Evolutionary conservation across 139 green algal genomes (phyloP).

Genomic region (Astrephomene gubernaculifera): DNA sequence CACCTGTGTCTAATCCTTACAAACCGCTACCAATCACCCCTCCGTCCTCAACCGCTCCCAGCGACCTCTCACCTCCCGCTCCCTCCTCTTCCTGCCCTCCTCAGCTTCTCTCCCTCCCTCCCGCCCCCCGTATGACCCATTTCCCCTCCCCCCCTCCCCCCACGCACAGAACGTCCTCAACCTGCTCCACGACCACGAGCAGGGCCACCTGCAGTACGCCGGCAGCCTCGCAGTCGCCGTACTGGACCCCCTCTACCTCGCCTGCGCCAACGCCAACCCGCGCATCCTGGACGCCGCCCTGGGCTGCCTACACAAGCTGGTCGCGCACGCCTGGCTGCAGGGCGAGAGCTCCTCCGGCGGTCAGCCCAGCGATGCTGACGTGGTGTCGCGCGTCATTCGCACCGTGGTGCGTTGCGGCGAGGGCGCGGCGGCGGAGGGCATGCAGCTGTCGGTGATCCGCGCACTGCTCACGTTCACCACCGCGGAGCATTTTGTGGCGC

Average conservation of each 20-base stretch:
- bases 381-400: conserved; percentile 74
- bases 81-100: neutral
- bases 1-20: no score
- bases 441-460: conserved; percentile 85
- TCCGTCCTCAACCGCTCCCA: no score
- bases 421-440: conserved; percentile 51
- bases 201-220: conserved; percentile 36
- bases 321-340: conserved; percentile 89
- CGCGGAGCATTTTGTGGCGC: conserved; percentile 90
- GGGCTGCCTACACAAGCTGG: conserved; percentile 92
- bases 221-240: conserved; percentile 63
- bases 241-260: conserved; percentile 78
- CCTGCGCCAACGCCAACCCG: conserved; percentile 58
- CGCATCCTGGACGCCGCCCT: conserved; percentile 82
- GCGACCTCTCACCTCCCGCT: no score
- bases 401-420: conserved; percentile 82
- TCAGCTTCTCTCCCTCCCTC: neutral
- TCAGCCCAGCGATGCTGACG: neutral
- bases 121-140: neutral
- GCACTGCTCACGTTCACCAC: conserved; percentile 88
- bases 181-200: conserved; percentile 56
- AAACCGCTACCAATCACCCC: no score
- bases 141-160: neutral
- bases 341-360: conserved; percentile 54
- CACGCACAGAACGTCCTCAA: conserved; percentile 75